Evolutionary conservation across 1,284 basidiomycete genomes (phyloP), one percentile per base, ranked within the genome.

Genomic region (Pseudozyma thailandica): DNA sequence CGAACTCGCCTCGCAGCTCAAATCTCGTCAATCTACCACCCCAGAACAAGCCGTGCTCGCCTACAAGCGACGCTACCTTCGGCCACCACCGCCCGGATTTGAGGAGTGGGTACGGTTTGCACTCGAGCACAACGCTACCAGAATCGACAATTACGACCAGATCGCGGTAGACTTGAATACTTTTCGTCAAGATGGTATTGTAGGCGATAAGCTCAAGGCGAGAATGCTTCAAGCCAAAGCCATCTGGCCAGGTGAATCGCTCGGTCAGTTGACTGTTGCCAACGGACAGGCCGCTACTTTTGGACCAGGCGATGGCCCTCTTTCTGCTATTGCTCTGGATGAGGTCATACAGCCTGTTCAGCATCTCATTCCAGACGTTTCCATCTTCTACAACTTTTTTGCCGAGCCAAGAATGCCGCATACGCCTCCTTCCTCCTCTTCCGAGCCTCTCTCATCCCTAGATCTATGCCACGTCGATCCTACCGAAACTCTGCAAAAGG

Each of bases 61-160:
- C 10, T 69, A 69, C 37, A 47, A 45, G 26, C 55, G 48, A 18
- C 53, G 59, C 7, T 69, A 69, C 26, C 30, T 23, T 20, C 59
- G 65, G 8, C 3, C 41, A 12, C 59, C 65, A 12, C 59, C 65
- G 1, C 50, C 54, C 13, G 51, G 47, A 16, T 62, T 63, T 18
- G 55, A 58, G 27, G 18, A 47, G 1, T 69, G 65, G 65, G 54
- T 63, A 18, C 21, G 39, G 0, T 39, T 62, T 7, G 65, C 65
- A 9, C 42, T 69, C 20, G 26, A 53, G 21, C 42, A 69, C 39
- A 55, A 63, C 25, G 46, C 48, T 6, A 59, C 59, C 31, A 42
- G 62, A 25, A 63, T 69, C 18, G 65, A 69, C 38, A 55, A 69
- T 46, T 69, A 39, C 26, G 65, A 69, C 12, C 65, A 69, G 33